phyloP scores from a whole-genome alignment of 768 basidiomycete species.

The Lactarius psammicola region DNA sequence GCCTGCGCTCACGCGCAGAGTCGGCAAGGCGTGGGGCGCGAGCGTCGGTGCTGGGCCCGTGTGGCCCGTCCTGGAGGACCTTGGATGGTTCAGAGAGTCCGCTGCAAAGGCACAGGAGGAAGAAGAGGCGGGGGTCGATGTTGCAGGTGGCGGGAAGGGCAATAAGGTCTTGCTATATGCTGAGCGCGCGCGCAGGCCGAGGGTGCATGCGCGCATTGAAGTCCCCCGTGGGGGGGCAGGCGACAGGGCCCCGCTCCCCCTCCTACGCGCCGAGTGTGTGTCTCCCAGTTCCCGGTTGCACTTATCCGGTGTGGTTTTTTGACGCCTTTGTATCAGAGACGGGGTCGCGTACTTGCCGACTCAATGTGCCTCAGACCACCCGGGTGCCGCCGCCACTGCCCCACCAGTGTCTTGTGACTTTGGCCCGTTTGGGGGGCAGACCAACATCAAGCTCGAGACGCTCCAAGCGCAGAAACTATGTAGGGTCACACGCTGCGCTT shows the following conservation, averaged over 20 bases:
- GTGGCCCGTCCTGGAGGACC: constrained; percentile 78
- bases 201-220: constrained; percentile 49
- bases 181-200: constrained; percentile 38
- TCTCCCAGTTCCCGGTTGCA: constrained; percentile 25
- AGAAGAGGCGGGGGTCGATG: constrained; percentile 47
- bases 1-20: constrained; percentile 48
- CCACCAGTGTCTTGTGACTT: constrained; percentile 60
- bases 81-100: constrained; percentile 75
- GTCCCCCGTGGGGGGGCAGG: constrained; percentile 41
- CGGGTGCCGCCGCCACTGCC: constrained; percentile 50
- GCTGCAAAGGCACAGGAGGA: constrained; percentile 34
- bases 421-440: constrained; percentile 61
- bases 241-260: constrained; percentile 30
- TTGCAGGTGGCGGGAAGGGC: constrained; percentile 39
- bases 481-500: constrained; percentile 36
- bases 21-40: constrained; percentile 69
- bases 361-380: constrained; percentile 47
- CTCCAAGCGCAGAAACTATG: constrained; percentile 60
- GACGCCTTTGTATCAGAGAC: constrained; percentile 41
- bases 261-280: constrained; percentile 47
- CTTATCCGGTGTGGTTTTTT: constrained; percentile 13
- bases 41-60: constrained; percentile 74
- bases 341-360: constrained; percentile 60
- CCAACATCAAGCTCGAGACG: constrained; percentile 47
- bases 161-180: background rate